A percentile compares a stretch with the other conserved stretches of the same genome.
Evolutionary conservation across 2,329 filamentous ascomycete species (phyloP).

Genomic region (Neofusicoccum laricinum): DNA sequence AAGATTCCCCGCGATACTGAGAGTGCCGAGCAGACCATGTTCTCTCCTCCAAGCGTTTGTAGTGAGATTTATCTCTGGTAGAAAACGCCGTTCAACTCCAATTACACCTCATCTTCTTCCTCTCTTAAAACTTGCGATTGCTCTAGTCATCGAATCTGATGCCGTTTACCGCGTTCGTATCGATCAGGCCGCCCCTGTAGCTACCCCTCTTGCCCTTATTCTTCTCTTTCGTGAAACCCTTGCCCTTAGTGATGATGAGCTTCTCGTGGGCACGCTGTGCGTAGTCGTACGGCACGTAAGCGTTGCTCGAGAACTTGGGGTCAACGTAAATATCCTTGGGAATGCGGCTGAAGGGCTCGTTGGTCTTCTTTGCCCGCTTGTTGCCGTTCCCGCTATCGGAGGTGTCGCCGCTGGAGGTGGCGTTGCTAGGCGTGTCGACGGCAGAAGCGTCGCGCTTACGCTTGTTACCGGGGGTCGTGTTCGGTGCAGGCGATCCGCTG

Average conservation of each 20-base stretch:
- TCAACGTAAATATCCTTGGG: conserved; percentile 67
- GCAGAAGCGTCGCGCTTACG: conserved; percentile 39
- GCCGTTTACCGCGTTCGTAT: conserved; percentile 75
- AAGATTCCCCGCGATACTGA: neutral
- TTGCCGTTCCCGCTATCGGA: conserved; percentile 20
- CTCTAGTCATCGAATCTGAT: conserved; percentile 87
- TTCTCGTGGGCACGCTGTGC: conserved; percentile 85
- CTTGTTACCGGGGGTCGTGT: conserved; percentile 37
- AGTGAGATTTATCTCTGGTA: neutral
- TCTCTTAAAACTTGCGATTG: neutral
- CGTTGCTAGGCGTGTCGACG: conserved; percentile 28
- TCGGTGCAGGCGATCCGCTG: conserved; percentile 26
- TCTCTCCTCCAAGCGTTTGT: neutral
- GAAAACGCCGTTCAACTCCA: neutral
- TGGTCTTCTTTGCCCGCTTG: conserved; percentile 51
- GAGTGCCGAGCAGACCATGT: neutral
- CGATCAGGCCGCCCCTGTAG: conserved; percentile 85
- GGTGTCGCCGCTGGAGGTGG: conserved; percentile 21
- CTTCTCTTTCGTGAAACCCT: conserved; percentile 99
- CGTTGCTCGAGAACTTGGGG: conserved; percentile 70
- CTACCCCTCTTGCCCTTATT: conserved; percentile 81
- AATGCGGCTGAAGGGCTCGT: conserved; percentile 74
- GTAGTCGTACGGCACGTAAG: conserved; percentile 81
- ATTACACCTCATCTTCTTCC: neutral
- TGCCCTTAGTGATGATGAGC: conserved; percentile 85